phyloP scores from a whole-genome alignment of 176 grass and related monocot species.

The Alopecurus myosuroides region DNA sequence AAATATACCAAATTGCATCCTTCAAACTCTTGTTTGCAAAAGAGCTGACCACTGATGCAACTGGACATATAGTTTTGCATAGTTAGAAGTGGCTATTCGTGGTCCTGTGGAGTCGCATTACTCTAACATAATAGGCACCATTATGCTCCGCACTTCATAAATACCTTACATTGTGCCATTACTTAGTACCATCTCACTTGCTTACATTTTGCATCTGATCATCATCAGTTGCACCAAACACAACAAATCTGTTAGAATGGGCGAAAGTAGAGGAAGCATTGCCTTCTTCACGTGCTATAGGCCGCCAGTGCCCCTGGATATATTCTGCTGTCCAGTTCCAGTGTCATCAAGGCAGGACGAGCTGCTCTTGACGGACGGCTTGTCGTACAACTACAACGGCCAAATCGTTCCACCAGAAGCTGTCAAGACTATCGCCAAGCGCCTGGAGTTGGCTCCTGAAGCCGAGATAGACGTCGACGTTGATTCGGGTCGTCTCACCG shows the following conservation, averaged over 20 bases:
- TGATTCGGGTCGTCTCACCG: background rate
- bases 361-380: slow-evolving; percentile 24
- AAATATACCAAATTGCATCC: background rate
- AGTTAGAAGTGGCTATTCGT: background rate
- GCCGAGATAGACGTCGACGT: background rate
- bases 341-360: background rate
- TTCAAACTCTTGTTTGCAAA: background rate
- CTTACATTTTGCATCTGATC: background rate
- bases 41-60: background rate
- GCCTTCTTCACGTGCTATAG: slow-evolving; percentile 33
- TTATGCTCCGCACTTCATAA: background rate
- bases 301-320: slow-evolving; percentile 22
- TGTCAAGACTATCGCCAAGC: background rate
- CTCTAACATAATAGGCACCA: background rate
- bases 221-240: background rate
- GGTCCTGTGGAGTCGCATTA: background rate
- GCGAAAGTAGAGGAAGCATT: slow-evolving; percentile 24
- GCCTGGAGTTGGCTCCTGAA: background rate
- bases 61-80: background rate
- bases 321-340: slow-evolving; percentile 11
- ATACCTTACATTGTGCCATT: background rate
- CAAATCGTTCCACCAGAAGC: background rate
- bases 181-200: background rate
- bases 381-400: slow-evolving; percentile 34
- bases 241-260: background rate